Evolutionary conservation across 2,329 filamentous ascomycete genomes (phyloP), one percentile per base, ranked within the genome.

Genomic region (Elsinoe fawcettii): DNA sequence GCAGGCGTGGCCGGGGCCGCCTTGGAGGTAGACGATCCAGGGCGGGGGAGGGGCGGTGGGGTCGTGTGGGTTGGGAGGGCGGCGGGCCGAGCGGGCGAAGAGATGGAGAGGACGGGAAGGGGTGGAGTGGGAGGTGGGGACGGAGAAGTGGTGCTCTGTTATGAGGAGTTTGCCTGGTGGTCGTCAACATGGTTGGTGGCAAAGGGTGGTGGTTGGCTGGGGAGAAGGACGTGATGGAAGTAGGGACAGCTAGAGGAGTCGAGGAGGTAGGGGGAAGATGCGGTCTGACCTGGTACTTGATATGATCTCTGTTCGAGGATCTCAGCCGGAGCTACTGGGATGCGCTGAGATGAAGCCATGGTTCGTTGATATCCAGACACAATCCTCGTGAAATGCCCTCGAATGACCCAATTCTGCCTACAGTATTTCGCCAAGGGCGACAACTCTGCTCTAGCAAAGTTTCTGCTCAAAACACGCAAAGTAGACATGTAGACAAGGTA

Each of bases 131-230:
- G 95, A 87, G 60, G 88, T 79, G 2, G 91, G 90, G 9, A 96
- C 90, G 63, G 89, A 80, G 71, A 96, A 96, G 75, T 90, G 87
- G 66, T 92, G 80, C 69, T 96, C 90, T 1, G 87, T 87, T 60
- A 95, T 80, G 60, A 81, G 77, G 46, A 95, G 77, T 67, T 85
- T 86, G 51, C 89, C 89, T 90, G 59, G 49, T n/a, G 22, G 46
- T 12, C n/a, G 36, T 34, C 14, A 58, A 39, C 39, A 27, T 3
- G 30, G 27, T 22, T 51, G 47, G 27, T 20, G 27, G 25, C 16
- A 27, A 30, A 44, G 5, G 27, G 41, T 55, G 39, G 2, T 47
- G n/a, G 20, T 7, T 55, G 27, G 47, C 32, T 6, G 25, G 11
- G 34, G 32, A 34, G 41, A 34, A 39, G 20, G 39, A 47, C 34